These are phyloP conservation scores for Maudiozyma barnettii DNA, from an alignment of 805 yeast species.

Conservation along the genomic window DNA sequence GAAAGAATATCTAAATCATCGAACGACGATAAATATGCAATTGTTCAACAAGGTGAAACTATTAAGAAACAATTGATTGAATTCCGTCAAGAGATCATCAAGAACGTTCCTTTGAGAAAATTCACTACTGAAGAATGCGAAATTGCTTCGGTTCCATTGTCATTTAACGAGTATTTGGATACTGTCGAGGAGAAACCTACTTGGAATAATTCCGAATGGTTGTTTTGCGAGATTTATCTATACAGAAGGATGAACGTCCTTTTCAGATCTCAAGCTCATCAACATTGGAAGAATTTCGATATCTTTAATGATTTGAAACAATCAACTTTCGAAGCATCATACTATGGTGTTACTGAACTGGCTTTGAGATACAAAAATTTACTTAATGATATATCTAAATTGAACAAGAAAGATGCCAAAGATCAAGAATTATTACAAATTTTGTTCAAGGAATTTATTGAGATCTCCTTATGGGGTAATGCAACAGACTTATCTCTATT, in stretches of 20 bases:
- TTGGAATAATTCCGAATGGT: constrained; percentile 89
- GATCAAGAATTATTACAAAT: constrained; percentile 39
- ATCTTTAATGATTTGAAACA: constrained; percentile 63
- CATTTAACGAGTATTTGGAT: constrained; percentile 49
- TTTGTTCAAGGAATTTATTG: constrained; percentile 73
- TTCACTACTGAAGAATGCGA: constrained; percentile 34
- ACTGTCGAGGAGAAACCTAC: constrained; percentile 29
- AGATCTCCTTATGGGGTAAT: constrained; percentile 94
- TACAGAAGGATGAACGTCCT: constrained; percentile 54
- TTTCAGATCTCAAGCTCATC: constrained; percentile 30
- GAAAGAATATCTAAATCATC: constrained; percentile 7
- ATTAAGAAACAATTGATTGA: constrained; percentile 35
- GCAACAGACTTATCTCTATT: constrained; percentile 89
- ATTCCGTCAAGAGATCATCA: constrained; percentile 37
- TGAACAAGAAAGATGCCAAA: constrained; percentile 4
- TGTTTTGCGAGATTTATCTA: constrained; percentile 73
- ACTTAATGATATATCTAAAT: constrained; percentile 19
- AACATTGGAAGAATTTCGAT: constrained; percentile 46
- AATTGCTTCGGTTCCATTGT: constrained; percentile 36
- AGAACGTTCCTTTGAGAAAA: constrained; percentile 35
- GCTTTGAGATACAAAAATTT: constrained; percentile 52
- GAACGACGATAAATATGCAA: constrained; percentile 15
- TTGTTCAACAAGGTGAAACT: constrained; percentile 37
- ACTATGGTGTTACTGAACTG: constrained; percentile 69
- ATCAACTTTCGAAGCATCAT: constrained; percentile 65